Evolutionary conservation across 306 rosid genomes (phyloP).

Genomic region (Pterocarpus santalinus): DNA sequence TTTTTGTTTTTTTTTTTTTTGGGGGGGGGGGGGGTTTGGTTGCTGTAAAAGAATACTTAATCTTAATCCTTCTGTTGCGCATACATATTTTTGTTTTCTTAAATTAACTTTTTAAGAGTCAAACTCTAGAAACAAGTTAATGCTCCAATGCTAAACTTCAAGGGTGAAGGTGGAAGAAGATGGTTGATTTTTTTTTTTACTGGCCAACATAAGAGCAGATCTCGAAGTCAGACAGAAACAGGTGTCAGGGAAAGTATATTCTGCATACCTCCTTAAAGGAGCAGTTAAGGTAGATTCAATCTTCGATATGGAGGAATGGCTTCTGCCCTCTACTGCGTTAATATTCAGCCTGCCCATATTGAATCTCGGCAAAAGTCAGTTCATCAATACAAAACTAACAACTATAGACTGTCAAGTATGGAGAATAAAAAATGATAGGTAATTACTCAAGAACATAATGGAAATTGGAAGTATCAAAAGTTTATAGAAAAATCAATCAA

Average conservation of each 20-base stretch:
- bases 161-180: neutral
- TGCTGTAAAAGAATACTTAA: neutral
- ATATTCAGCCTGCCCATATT: slow-evolving; percentile 59
- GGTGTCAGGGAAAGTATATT: neutral
- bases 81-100: slow-evolving; percentile 14
- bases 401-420: neutral
- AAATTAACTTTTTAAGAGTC: slow-evolving; percentile 11
- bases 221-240: slow-evolving; percentile 5
- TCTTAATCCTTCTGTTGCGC: neutral
- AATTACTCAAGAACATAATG: slow-evolving; percentile 27
- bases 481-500: neutral
- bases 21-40: no score
- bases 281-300: slow-evolving; percentile 62
- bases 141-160: slow-evolving; percentile 4
- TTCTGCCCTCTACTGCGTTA: slow-evolving; percentile 52
- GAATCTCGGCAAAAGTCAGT: slow-evolving; percentile 49
- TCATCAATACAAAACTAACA: slow-evolving; percentile 35
- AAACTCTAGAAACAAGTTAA: slow-evolving; percentile 6
- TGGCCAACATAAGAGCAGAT: neutral
- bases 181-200: no score
- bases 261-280: slow-evolving; percentile 76
- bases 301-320: slow-evolving; percentile 52
- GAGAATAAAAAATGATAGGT: neutral
- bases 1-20: no score
- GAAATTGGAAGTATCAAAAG: slow-evolving; percentile 15